phyloP scores from a whole-genome alignment of 75 land plant species.

The Cryptomeria japonica region DNA sequence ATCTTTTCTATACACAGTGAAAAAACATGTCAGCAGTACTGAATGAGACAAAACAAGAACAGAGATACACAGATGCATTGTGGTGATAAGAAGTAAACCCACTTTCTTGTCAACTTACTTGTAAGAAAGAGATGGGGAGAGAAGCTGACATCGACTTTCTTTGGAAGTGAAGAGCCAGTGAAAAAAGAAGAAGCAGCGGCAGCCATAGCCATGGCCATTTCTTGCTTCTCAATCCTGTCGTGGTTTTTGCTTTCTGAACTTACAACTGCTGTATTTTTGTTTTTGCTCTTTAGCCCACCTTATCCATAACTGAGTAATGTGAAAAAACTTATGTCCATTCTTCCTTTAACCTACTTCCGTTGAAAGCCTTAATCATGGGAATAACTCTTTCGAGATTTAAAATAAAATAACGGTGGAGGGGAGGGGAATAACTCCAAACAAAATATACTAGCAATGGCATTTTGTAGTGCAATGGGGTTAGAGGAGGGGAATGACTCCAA shows the following conservation, averaged over 20 bases:
- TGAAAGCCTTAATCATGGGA: no score
- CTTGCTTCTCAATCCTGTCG: background rate
- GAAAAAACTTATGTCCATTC: background rate
- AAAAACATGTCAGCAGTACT: background rate
- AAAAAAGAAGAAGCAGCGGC: background rate
- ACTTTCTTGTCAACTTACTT: background rate
- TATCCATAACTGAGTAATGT: background rate
- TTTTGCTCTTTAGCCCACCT: background rate
- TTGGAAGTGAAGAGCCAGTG: background rate
- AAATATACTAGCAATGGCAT: no score
- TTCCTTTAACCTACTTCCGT: no score
- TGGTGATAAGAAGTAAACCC: background rate
- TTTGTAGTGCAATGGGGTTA: no score
- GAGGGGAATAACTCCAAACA: no score
- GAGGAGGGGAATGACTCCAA: no score
- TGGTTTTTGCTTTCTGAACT: background rate
- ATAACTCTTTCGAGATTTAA: no score
- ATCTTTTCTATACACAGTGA: background rate
- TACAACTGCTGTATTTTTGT: background rate
- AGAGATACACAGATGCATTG: background rate
- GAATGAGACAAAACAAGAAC: background rate
- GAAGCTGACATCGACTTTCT: background rate
- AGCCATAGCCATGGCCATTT: conserved; percentile 2
- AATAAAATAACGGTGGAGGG: no score
- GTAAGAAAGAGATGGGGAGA: background rate